Evolutionary conservation across 225 moss, liverwort and hornwort species (phyloP).

Genomic region (Lunularia cruciata): DNA sequence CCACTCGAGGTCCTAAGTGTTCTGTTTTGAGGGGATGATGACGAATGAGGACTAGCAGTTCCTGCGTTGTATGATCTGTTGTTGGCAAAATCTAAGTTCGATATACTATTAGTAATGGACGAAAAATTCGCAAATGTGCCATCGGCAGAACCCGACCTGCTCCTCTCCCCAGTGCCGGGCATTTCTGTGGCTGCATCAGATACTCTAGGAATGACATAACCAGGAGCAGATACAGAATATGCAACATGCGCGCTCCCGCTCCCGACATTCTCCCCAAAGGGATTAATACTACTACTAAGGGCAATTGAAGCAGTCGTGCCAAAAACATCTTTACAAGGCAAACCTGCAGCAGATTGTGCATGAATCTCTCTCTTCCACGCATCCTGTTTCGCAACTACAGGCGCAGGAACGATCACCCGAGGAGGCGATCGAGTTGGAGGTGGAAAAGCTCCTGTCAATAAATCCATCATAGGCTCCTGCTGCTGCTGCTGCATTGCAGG

Average conservation of each 20-base stretch:
- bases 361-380: slow-evolving; percentile 24
- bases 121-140: slow-evolving; percentile 28
- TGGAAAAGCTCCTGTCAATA: slow-evolving; percentile 44
- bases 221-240: slow-evolving; percentile 13
- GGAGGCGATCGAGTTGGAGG: slow-evolving; percentile 11
- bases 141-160: slow-evolving; percentile 21
- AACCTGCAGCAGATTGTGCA: slow-evolving; percentile 11
- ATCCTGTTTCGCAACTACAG: slow-evolving; percentile 4
- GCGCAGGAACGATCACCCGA: slow-evolving; percentile 17
- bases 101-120: slow-evolving; percentile 7
- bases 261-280: slow-evolving; percentile 33
- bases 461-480: slow-evolving; percentile 36
- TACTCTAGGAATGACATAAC: neutral
- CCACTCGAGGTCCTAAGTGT: neutral
- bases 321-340: slow-evolving; percentile 23
- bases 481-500: slow-evolving; percentile 21
- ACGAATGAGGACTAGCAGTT: neutral
- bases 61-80: slow-evolving; percentile 16
- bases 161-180: slow-evolving; percentile 7
- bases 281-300: slow-evolving; percentile 29
- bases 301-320: slow-evolving; percentile 19
- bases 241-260: neutral
- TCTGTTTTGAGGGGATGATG: neutral
- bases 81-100: slow-evolving; percentile 9
- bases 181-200: slow-evolving; percentile 19